phyloP scores from a whole-genome alignment of 75 land plant species.

The Ceratopteris richardii region DNA sequence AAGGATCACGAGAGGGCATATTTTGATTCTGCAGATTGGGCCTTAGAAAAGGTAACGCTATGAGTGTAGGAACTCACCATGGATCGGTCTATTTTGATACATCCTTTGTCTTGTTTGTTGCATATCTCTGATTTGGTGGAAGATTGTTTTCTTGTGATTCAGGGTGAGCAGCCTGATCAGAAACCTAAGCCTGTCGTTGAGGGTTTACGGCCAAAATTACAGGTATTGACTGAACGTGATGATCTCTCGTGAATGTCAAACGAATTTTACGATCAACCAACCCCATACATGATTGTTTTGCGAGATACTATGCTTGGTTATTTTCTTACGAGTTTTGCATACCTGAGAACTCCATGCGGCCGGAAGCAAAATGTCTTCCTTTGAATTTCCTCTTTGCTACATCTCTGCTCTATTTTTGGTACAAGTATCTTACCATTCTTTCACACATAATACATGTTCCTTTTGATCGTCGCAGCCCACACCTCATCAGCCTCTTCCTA shows the following conservation, averaged over 20 bases:
- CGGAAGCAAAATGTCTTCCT: no score
- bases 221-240: conserved; percentile 23
- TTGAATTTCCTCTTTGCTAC: not conserved
- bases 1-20: conserved; percentile 91
- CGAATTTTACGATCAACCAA: no score
- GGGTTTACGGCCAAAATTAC: conserved; percentile 74
- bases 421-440: no score
- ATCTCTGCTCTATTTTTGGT: not conserved
- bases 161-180: conserved; percentile 5
- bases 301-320: no score
- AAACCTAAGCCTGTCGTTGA: conserved; percentile 70
- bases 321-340: no score
- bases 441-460: not conserved
- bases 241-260: not conserved
- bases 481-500: conserved; percentile 52
- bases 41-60: conserved; percentile 54
- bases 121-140: not conserved
- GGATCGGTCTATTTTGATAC: not conserved
- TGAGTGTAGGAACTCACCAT: not conserved
- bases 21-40: conserved; percentile 98
- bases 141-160: not conserved
- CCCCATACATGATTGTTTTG: no score
- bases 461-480: conserved; percentile 40
- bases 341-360: no score
- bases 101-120: conserved; percentile 6